Evolutionary conservation across 345 rosid species (phyloP).

Genomic region (Lepidium sativum): DNA sequence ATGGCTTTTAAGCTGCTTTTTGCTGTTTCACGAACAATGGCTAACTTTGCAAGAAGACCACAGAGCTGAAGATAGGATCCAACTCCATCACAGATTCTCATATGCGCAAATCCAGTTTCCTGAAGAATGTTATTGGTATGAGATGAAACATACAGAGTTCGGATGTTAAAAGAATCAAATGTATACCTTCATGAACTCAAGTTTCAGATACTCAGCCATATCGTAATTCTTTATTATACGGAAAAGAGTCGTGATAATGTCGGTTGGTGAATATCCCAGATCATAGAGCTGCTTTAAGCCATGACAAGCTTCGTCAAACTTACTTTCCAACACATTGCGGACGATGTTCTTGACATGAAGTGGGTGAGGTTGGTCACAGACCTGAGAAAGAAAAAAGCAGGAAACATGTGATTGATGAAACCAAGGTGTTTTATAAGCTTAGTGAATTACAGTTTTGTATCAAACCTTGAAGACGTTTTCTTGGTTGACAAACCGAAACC

Average conservation of each 20-base stretch:
- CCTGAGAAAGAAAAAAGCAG: conserved; percentile 34
- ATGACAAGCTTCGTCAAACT: conserved; percentile 79
- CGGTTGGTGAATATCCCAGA: conserved; percentile 93
- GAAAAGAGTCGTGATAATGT: conserved; percentile 90
- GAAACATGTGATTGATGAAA: not conserved
- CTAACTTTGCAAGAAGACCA: conserved; percentile 84
- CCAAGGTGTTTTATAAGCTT: not conserved
- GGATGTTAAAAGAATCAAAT: not conserved
- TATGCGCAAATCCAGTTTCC: conserved; percentile 98
- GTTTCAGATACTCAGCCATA: conserved; percentile 85
- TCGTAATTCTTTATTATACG: conserved; percentile 85
- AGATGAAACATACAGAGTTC: not conserved
- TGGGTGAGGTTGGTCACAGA: conserved; percentile 98
- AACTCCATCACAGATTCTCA: conserved; percentile 95
- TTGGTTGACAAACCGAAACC: conserved; percentile 87
- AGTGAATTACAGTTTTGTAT: not conserved
- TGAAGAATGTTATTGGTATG: conserved; percentile 20
- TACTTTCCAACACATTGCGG: conserved; percentile 70
- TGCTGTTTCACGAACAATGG: conserved; percentile 66
- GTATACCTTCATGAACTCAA: conserved; percentile 91
- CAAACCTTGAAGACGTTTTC: conserved; percentile 95
- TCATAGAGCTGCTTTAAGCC: conserved; percentile 87
- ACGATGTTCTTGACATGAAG: conserved; percentile 90
- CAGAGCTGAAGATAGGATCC: conserved; percentile 96
- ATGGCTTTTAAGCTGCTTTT: conserved; percentile 47